A percentile compares a stretch with the other conserved stretches of the same genome.
Conservation (phyloP, 306 rosid species). For the Cercis canadensis region DNA sequence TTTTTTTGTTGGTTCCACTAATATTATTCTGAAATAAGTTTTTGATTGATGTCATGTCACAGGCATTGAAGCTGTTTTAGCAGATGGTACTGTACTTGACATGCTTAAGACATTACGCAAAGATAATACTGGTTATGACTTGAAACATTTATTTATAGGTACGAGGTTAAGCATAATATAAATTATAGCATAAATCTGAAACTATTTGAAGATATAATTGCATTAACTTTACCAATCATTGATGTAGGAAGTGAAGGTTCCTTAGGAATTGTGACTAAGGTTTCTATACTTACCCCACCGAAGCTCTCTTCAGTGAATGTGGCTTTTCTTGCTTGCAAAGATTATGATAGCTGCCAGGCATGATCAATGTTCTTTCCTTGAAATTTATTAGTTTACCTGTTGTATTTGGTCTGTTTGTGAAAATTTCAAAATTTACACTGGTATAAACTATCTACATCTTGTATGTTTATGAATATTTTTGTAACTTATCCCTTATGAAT, state of each 20-base stretch:
- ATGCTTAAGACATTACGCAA: slow-evolving; percentile 91
- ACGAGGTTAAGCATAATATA: slow-evolving; percentile 25
- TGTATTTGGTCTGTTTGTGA: too few species aligned
- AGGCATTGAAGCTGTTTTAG: slow-evolving; percentile 95
- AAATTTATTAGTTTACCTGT: not conserved
- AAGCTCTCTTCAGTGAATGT: slow-evolving; percentile 77
- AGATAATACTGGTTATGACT: slow-evolving; percentile 95
- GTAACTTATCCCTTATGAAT: not conserved
- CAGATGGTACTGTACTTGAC: slow-evolving; percentile 89
- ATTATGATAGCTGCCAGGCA: slow-evolving; percentile 88
- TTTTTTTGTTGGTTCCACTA: slow-evolving; percentile 26
- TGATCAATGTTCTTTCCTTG: slow-evolving; percentile 36
- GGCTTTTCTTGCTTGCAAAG: slow-evolving; percentile 88
- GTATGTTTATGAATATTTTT: slow-evolving; percentile 18
- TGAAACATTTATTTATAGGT: slow-evolving; percentile 97
- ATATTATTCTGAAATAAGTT: slow-evolving; percentile 36
- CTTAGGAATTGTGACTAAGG: slow-evolving; percentile 92
- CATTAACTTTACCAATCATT: slow-evolving; percentile 31
- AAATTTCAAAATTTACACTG: slow-evolving; percentile 10
- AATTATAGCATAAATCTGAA: slow-evolving; percentile 28
- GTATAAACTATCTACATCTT: slow-evolving; percentile 16
- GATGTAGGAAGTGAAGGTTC: slow-evolving; percentile 97
- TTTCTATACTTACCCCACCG: slow-evolving; percentile 92
- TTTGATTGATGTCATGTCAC: slow-evolving; percentile 38
- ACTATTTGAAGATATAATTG: slow-evolving; percentile 27